A percentile compares a stretch with the other conserved stretches of the same genome.
Evolutionary conservation across 2,329 filamentous ascomycete genomes (phyloP).

Genomic region (Diaporthe helianthi): DNA sequence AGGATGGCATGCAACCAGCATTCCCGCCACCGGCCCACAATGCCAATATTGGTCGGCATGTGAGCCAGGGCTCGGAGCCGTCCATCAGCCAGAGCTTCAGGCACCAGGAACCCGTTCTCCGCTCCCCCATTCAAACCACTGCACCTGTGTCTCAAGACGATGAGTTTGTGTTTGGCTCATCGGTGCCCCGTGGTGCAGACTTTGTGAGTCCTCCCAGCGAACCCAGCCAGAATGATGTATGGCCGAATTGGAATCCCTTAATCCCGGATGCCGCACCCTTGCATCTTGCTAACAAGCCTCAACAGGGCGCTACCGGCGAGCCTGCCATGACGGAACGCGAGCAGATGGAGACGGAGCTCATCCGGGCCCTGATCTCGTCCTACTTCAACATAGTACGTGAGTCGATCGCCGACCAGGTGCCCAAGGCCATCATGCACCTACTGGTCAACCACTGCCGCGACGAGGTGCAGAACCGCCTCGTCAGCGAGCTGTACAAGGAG

Average conservation of each 20-base stretch:
- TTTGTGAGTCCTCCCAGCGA: conserved; percentile 57
- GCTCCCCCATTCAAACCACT: conserved; percentile 52
- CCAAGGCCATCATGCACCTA: conserved; percentile 98
- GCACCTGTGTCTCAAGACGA: conserved; percentile 50
- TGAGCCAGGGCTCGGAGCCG: conserved; percentile 79
- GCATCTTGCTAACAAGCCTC: conserved; percentile 37
- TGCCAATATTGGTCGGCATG: conserved; percentile 63
- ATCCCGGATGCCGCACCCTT: neutral
- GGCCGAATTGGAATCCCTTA: neutral
- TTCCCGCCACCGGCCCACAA: conserved; percentile 49
- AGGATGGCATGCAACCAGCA: conserved; percentile 72
- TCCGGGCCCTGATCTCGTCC: conserved; percentile 92
- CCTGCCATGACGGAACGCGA: conserved; percentile 94
- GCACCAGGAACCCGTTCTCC: conserved; percentile 66
- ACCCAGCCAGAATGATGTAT: conserved; percentile 26
- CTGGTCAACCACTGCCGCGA: conserved; percentile 99
- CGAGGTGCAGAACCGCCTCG: conserved; percentile 94
- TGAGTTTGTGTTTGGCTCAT: conserved; percentile 45
- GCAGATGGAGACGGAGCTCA: conserved; percentile 96
- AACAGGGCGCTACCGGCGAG: conserved; percentile 68
- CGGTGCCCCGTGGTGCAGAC: conserved; percentile 56
- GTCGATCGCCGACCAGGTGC: conserved; percentile 97
- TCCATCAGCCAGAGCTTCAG: conserved; percentile 86
- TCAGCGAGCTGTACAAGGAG: conserved; percentile 95
- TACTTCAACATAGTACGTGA: conserved; percentile 99